A percentile compares a stretch with the other conserved stretches of the same genome.
phyloP scores from a whole-genome alignment of 176 grass and related monocot genomes.

The Oryza meridionalis region DNA sequence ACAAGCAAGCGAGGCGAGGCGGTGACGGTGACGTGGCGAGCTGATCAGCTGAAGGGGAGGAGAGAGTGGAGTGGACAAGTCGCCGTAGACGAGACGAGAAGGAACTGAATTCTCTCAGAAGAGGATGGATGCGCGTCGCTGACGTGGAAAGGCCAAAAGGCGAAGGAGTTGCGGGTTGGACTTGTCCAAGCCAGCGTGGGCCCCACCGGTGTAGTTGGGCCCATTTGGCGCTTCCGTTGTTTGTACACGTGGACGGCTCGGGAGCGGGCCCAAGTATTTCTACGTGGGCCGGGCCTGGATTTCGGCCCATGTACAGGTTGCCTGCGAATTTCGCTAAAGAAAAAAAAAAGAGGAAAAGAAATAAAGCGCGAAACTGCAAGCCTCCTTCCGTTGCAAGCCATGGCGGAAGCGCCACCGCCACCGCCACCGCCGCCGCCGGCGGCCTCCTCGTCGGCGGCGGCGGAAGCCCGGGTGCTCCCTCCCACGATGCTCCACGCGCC shows the following conservation, averaged over 20 bases:
- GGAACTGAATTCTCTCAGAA: not conserved
- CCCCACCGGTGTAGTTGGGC: not conserved
- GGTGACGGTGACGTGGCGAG: too few relatives aligned
- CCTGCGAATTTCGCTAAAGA: not conserved
- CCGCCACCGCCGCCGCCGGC: not conserved
- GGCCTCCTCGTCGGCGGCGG: not conserved
- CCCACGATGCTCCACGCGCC: not conserved
- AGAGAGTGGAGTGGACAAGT: not conserved
- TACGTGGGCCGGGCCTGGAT: not conserved
- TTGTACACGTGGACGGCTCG: not conserved
- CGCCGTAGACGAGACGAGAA: not conserved
- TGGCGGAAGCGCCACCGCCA: conserved; percentile 14
- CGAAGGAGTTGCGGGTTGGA: conserved; percentile 25
- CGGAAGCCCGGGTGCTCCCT: conserved; percentile 12
- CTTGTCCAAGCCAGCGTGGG: not conserved
- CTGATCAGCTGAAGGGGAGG: not conserved
- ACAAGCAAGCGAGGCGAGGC: conserved; percentile 21
- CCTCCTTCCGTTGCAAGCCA: conserved; percentile 26
- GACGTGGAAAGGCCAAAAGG: not conserved
- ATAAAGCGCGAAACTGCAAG: not conserved
- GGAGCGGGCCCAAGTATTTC: not conserved
- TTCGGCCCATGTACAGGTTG: too few relatives aligned
- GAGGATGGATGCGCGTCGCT: not conserved
- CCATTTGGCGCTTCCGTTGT: not conserved
- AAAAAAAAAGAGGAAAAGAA: not conserved